Conservation (phyloP, 352 stramenopile genomes). For the Globisporangium paddicum region DNA sequence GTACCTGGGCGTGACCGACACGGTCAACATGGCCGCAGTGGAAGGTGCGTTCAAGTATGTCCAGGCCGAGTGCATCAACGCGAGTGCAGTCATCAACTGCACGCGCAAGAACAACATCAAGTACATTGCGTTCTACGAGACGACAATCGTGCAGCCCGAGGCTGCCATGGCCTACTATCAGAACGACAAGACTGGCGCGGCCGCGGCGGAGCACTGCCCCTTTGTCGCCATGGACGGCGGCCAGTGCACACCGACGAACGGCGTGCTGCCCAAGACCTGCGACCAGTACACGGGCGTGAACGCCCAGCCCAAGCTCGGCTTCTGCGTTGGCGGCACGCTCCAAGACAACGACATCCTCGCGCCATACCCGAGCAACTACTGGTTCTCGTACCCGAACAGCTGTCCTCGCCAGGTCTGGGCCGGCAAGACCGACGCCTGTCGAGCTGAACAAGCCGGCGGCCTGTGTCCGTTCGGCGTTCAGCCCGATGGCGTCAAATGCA, state of each 20-base stretch:
- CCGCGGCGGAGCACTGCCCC: constrained; percentile 39
- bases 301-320: constrained; percentile 37
- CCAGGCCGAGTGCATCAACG: constrained; percentile 57
- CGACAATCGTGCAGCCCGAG: constrained; percentile 36
- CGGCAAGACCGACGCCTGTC: constrained; percentile 39
- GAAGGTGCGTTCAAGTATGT: constrained; percentile 62
- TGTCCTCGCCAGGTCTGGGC: constrained; percentile 38
- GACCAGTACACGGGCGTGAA: constrained; percentile 48
- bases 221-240: constrained; percentile 57
- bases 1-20: constrained; percentile 37
- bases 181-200: constrained; percentile 13
- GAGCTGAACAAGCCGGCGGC: constrained; percentile 29
- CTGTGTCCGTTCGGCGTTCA: constrained; percentile 39
- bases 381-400: constrained; percentile 80
- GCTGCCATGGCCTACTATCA: constrained; percentile 42
- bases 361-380: constrained; percentile 74
- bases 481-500: constrained; percentile 57
- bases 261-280: constrained; percentile 30
- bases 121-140: constrained; percentile 66
- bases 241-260: constrained; percentile 39
- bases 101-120: constrained; percentile 55
- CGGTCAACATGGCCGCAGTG: constrained; percentile 46
- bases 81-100: constrained; percentile 29
- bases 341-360: constrained; percentile 44
- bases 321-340: constrained; percentile 37